Percentiles rank a stretch among this genome's conserved stretches.
These are phyloP conservation scores for Mortierella sp. DNA, from an alignment of 371 early-diverging fungal genomes.

Conservation along the genomic window DNA sequence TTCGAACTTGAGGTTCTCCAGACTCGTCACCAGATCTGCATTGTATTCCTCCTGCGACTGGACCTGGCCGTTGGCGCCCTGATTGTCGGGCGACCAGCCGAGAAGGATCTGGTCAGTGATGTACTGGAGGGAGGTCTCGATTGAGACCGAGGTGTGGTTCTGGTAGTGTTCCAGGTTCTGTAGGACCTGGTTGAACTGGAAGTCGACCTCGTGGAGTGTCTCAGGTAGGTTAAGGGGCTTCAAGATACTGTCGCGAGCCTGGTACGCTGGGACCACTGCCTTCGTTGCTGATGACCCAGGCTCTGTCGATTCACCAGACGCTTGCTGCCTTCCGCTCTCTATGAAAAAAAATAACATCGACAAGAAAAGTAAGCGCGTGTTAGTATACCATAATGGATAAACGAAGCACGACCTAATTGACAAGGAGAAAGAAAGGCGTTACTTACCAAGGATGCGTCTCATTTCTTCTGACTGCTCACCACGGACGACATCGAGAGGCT, in stretches of 20 bases:
- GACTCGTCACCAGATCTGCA: constrained; percentile 33
- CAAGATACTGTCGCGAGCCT: constrained; percentile 49
- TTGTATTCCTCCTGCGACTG: constrained; percentile 56
- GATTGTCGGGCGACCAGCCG: constrained; percentile 44
- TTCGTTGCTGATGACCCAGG: constrained; percentile 8
- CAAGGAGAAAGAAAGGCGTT: constrained; percentile 8
- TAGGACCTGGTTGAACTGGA: constrained; percentile 68
- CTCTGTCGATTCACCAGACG: constrained; percentile 16
- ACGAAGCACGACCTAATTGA: background rate
- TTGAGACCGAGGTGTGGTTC: constrained; percentile 67
- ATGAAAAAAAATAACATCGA: background rate
- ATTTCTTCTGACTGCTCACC: constrained; percentile 57
- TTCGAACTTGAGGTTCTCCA: constrained; percentile 63
- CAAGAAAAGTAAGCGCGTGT: background rate
- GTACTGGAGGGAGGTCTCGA: constrained; percentile 65
- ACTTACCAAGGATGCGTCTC: constrained; percentile 53
- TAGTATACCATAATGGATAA: background rate
- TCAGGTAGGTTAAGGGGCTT: constrained; percentile 56
- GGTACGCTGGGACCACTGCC: constrained; percentile 23
- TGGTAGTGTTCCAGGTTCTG: constrained; percentile 68
- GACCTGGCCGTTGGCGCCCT: constrained; percentile 34
- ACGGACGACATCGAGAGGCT: constrained; percentile 64
- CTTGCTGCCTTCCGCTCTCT: constrained; percentile 32
- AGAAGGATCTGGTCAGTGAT: constrained; percentile 67
- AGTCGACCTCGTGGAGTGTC: constrained; percentile 59